phyloP scores from a whole-genome alignment of 2,329 filamentous ascomycete species.

The Sphaerulina vaccinii region DNA sequence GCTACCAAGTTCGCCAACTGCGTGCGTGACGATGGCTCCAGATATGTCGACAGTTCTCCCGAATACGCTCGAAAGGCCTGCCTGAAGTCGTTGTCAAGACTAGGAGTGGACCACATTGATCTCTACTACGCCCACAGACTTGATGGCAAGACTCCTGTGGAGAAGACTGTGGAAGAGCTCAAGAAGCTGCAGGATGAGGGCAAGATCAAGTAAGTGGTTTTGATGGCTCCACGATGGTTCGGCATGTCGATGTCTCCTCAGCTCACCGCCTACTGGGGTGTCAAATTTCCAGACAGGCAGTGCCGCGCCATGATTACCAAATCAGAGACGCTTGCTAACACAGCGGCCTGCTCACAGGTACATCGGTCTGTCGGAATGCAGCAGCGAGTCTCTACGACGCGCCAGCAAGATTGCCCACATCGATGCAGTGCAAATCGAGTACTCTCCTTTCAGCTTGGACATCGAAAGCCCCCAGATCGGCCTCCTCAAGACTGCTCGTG shows the following conservation, averaged over 20 bases:
- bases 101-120: slow-evolving; percentile 44
- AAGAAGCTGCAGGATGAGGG: slow-evolving; percentile 52
- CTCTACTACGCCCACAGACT: slow-evolving; percentile 47
- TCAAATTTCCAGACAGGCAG: no score
- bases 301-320: no score
- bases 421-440: slow-evolving; percentile 54
- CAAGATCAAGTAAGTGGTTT: no score
- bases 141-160: slow-evolving; percentile 46
- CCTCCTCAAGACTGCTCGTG: slow-evolving; percentile 56
- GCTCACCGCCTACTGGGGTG: no score
- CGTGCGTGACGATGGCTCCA: slow-evolving; percentile 40
- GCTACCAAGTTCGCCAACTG: slow-evolving; percentile 55
- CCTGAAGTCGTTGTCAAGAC: slow-evolving; percentile 41
- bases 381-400: slow-evolving; percentile 51
- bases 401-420: slow-evolving; percentile 53
- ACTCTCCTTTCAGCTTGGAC: slow-evolving; percentile 52
- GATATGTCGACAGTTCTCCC: slow-evolving; percentile 41
- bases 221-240: no score
- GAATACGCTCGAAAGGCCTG: slow-evolving; percentile 44
- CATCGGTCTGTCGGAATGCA: slow-evolving; percentile 56
- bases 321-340: no score
- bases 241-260: no score
- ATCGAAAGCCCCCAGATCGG: slow-evolving; percentile 55
- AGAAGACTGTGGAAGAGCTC: slow-evolving; percentile 52
- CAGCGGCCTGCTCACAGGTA: no score